Conservation (phyloP, 192 early-diverging fungal genomes). For the Funneliformis geosporum region DNA sequence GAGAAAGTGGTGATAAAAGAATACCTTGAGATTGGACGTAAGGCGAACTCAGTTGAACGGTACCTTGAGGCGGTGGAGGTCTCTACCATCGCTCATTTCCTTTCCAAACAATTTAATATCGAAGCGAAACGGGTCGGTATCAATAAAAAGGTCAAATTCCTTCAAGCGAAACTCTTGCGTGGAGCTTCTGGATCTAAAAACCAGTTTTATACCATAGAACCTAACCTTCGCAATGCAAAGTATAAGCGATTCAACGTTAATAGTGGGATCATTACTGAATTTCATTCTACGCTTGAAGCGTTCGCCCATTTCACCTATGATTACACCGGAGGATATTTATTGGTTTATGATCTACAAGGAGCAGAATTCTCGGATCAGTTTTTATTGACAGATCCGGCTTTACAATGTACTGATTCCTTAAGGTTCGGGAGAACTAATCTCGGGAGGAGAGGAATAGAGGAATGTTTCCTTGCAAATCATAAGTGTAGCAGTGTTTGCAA, state of each 20-base stretch:
- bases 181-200: background rate
- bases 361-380: constrained; percentile 16
- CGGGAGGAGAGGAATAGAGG: background rate
- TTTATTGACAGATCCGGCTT: constrained; percentile 25
- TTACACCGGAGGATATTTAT: constrained; percentile 10
- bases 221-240: background rate
- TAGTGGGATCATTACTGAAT: constrained; percentile 21
- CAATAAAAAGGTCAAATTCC: constrained; percentile 3
- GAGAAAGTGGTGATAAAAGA: constrained; percentile 9
- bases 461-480: constrained; percentile 26
- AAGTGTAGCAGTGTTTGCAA: constrained; percentile 22
- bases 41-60: constrained; percentile 1
- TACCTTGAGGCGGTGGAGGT: constrained; percentile 17
- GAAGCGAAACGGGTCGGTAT: background rate
- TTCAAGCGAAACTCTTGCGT: constrained; percentile 2
- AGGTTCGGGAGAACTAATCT: constrained; percentile 26
- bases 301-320: constrained; percentile 28
- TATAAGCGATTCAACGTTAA: constrained; percentile 30
- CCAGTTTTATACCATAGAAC: constrained; percentile 2
- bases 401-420: constrained; percentile 24
- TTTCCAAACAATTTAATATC: constrained; percentile 1
- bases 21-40: background rate
- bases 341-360: constrained; percentile 30
- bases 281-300: constrained; percentile 24
- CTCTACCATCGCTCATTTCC: constrained; percentile 6